Base-by-base conservation (phyloP, 495 filamentous ascomycete genomes). In the Apodospora peruviana region DNA sequence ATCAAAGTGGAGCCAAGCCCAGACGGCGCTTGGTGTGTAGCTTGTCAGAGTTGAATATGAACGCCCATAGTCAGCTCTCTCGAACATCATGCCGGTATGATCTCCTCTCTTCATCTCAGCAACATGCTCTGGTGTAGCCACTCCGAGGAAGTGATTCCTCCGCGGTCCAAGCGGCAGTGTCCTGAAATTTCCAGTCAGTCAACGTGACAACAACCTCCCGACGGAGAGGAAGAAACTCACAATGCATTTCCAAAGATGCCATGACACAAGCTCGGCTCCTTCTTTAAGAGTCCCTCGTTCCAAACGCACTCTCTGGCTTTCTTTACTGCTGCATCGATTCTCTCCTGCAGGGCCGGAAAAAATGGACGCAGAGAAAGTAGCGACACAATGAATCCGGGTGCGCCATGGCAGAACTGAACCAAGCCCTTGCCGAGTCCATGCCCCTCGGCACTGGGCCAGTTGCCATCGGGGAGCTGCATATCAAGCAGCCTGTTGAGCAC, bases 331-430 rank as follows among this genome's bases (percentile, higher is more conserved):
- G 29, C 42, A 11, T 78, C 71, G 35, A 85, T 81, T 36, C 57
- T 59, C 0, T 58, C 59, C 11, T 61, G 41, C 20, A 83, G 54
- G 3, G 46, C 53, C 0, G 79, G 75, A 51, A 82, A 84, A 50
- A 70, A 61, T 19, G 67, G 56, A 22, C 65, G 51, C 45, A 85
- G 66, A 5, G 73, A 66, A 1, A 67, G 12, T 17, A 85, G 69
- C 16, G 79, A 79, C 3, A 75, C 18, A 0, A 81, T 59, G n/a
- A 84, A 72, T 0, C 82, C 83, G 0, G 83, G 79, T 1, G 78
- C 82, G 12, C 83, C 83, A 55, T 85, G 83, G 58, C 83, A 85
- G 57, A 84, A 78, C 62, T 85, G 83, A 2, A 85, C 80, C 2
- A 84, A 68, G 0, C 60, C 63, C 22, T 67, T 71, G 14, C 55